Base-by-base conservation (phyloP, 805 yeast genomes). In the Teunomyces aglyptinius region DNA sequence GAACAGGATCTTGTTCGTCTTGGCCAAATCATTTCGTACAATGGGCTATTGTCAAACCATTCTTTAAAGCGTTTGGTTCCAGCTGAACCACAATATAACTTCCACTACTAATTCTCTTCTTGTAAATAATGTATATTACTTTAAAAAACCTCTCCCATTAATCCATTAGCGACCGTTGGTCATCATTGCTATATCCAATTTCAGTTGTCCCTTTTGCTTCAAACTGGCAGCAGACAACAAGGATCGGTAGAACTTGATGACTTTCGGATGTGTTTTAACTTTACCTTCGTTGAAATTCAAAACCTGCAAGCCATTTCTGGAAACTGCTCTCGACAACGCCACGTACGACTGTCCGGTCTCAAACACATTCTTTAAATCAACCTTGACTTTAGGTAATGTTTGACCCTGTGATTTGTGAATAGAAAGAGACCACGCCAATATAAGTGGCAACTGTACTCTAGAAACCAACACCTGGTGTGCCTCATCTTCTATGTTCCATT, bases 331-430 rank as follows among this genome's bases (percentile, higher is more conserved):
- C 10, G 96, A 88, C 27, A 94, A 69, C 0, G 98, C 99, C 26
- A 94, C 99, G 61, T 94, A 94, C 0, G 96, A 95, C 63, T 94
- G 99, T 0, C 99, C 99, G 44, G 81, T 83, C 60, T 91, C 98
- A 65, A 92, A 92, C 1, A 86, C 82, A 46, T 75, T 74, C 31
- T 76, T 72, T 50, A 92, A 73, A 61, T 94, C 96, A 5, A 92
- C 96, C 51, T 77, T 77, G 3, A 88, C 90, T 46, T 79, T 75
- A 4, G 85, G 82, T 38, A 90, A 65, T 0, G 98, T 87, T 65
- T 92, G 91, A 1, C 99, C 99, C 63, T 92, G 99, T 0, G 97
- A 83, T 67, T 94, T 92, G 62, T 94, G 99, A 38, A 94, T 91
- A 0, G 97, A 90, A 38, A 94, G 66, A 0, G 99, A 90, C 97